Conservation (phyloP, 208 protist species). For the Acanthamoeba healyi region DNA sequence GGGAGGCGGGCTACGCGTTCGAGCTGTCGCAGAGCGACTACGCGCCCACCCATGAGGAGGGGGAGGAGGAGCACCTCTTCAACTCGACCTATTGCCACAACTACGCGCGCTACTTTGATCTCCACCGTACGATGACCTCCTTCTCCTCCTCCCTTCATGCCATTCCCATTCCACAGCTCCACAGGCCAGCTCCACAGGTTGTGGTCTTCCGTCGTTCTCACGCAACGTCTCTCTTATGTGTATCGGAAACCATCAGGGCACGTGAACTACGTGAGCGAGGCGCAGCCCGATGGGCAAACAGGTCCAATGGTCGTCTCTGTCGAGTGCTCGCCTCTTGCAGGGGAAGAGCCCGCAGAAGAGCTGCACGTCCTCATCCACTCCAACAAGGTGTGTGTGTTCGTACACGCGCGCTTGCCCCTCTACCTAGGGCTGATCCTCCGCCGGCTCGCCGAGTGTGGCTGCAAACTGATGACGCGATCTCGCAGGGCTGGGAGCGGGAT, state of each 20-base stretch:
- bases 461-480: neutral
- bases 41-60: neutral
- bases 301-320: constrained; percentile 16
- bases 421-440: too few species aligned
- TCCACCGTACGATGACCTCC: neutral
- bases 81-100: neutral
- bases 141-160: neutral
- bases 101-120: neutral
- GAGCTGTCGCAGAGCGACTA: too few species aligned
- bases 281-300: neutral
- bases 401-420: neutral
- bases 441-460: too few species aligned
- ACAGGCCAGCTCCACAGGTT: neutral
- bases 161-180: neutral
- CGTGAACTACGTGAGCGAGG: constrained; percentile 10
- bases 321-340: neutral
- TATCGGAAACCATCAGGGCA: neutral
- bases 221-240: too few species aligned
- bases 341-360: neutral
- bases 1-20: too few species aligned
- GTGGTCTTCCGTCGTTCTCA: neutral
- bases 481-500: constrained; percentile 30
- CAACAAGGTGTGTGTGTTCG: neutral
- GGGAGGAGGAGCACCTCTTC: neutral
- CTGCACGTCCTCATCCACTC: constrained; percentile 37